Evolutionary conservation across 225 moss, liverwort and hornwort species (phyloP), one percentile per base, ranked within the genome.

Genomic region (Polytrichum commune): DNA sequence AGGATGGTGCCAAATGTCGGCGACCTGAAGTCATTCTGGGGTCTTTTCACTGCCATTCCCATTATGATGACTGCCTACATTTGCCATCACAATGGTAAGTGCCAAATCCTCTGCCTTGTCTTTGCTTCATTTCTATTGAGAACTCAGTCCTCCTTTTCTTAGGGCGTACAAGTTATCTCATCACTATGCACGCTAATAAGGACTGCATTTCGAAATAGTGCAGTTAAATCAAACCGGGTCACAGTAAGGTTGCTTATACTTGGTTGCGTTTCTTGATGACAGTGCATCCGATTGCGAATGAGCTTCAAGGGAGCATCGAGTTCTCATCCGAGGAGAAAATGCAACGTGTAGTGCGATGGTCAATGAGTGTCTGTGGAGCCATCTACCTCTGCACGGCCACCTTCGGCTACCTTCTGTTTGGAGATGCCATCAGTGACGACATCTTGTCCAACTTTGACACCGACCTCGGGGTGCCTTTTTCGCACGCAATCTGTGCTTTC

Each of bases 241-340:
- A 20, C 8, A 58, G 7, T 9, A 22, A 58, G 20, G 22, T 58
- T 58, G 6, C 24, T 58, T 8, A 24, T 2, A 58, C 9, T 20
- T 35, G 58, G 6, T 3, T 64, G 35, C 6, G 6, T 9, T 62
- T 35, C 2, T 54, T 35, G 4, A 16, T 13, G 16, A 68, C 84
- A 93, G 95, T 97, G 66, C 94, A 94, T 78, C 97, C 97, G 27
- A 97, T 97, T 72, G 90, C 94, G 18, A 91, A 92, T 70, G 97
- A 97, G 79, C 84, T 97, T 56, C 76, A 88, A 60, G 87, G 85
- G 10, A 55, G 81, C 0, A 73, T 57, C 10, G 81, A 86, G 29
- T 65, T 68, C n/a, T 83, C 83, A 8, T 83, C 83, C 5, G 78
- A 74, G 18, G 75, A 73, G 62, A 86, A 90, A 75, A 91, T 97